A percentile compares a stretch with the other conserved stretches of the same genome.
phyloP scores from a whole-genome alignment of 129 eudicot genomes.

The Pulicaria dysenterica region DNA sequence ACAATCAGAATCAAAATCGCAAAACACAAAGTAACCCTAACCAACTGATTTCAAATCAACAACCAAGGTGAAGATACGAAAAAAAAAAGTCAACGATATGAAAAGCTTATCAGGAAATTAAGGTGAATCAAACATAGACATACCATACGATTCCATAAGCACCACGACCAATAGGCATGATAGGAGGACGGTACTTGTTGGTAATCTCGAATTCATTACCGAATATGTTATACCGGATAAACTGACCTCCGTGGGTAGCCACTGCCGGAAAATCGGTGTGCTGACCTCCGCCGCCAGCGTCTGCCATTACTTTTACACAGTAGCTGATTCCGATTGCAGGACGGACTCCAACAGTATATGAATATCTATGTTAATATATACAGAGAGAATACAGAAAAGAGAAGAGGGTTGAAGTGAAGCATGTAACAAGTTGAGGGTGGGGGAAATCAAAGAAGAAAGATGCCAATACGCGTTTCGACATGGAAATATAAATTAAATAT shows the following conservation, averaged over 20 bases:
- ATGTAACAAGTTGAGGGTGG: slow-evolving; percentile 21
- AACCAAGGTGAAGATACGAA: background rate
- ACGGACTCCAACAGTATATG: background rate
- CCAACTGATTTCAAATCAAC: slow-evolving; percentile 11
- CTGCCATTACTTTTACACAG: slow-evolving; percentile 47
- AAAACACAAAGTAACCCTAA: slow-evolving; percentile 20
- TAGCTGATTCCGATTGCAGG: background rate
- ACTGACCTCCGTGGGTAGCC: slow-evolving; percentile 80
- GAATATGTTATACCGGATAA: slow-evolving; percentile 68
- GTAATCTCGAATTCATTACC: slow-evolving; percentile 74
- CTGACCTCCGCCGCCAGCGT: slow-evolving; percentile 47
- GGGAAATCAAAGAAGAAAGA: slow-evolving; percentile 34
- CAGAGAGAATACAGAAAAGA: slow-evolving; percentile 12
- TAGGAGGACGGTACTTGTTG: slow-evolving; percentile 77
- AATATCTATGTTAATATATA: background rate
- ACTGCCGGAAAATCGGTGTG: slow-evolving; percentile 72
- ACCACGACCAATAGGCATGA: slow-evolving; percentile 94
- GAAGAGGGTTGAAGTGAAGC: background rate
- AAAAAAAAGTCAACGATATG: slow-evolving; percentile 29
- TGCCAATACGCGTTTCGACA: slow-evolving; percentile 44
- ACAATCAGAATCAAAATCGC: slow-evolving; percentile 1
- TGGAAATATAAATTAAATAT: background rate
- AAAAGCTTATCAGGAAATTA: background rate
- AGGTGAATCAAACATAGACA: background rate
- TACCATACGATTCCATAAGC: slow-evolving; percentile 98